phyloP scores from a whole-genome alignment of 2,329 filamentous ascomycete species.

The Hysterium pulicare region DNA sequence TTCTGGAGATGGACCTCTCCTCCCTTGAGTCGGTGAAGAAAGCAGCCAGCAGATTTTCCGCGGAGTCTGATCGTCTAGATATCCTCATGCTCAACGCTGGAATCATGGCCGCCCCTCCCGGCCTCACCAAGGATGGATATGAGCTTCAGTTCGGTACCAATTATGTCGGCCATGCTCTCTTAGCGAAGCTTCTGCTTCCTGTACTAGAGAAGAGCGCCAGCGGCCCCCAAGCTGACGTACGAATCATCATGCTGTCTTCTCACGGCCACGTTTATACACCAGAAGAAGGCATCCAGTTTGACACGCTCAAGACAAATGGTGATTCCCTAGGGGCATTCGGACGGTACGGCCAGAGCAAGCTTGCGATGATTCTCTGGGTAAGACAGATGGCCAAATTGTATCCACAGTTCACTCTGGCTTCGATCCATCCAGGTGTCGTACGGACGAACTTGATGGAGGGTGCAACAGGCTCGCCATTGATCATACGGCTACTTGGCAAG shows the following conservation, averaged over 20 bases:
- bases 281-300: slow-evolving; percentile 30
- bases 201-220: neutral
- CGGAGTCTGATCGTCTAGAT: slow-evolving; percentile 13
- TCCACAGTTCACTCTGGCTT: slow-evolving; percentile 1
- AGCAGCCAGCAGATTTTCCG: slow-evolving; percentile 10
- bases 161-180: slow-evolving; percentile 51
- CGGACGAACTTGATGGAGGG: slow-evolving; percentile 1
- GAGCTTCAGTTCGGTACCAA: slow-evolving; percentile 52
- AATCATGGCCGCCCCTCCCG: slow-evolving; percentile 9
- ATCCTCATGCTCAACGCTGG: slow-evolving; percentile 42
- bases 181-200: slow-evolving; percentile 46
- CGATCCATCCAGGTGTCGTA: slow-evolving; percentile 3
- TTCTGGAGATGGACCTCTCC: slow-evolving; percentile 10
- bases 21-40: slow-evolving; percentile 14
- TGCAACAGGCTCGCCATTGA: slow-evolving; percentile 1
- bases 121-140: slow-evolving; percentile 29
- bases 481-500: slow-evolving; percentile 1
- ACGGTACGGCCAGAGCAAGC: slow-evolving; percentile 3
- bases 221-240: neutral
- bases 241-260: slow-evolving; percentile 9
- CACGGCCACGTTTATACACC: slow-evolving; percentile 20
- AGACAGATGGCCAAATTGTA: slow-evolving; percentile 1
- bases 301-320: slow-evolving; percentile 21
- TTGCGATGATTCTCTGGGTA: neutral
- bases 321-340: neutral